phyloP scores from a whole-genome alignment of 495 filamentous ascomycete species.

The Podospora anserina region DNA sequence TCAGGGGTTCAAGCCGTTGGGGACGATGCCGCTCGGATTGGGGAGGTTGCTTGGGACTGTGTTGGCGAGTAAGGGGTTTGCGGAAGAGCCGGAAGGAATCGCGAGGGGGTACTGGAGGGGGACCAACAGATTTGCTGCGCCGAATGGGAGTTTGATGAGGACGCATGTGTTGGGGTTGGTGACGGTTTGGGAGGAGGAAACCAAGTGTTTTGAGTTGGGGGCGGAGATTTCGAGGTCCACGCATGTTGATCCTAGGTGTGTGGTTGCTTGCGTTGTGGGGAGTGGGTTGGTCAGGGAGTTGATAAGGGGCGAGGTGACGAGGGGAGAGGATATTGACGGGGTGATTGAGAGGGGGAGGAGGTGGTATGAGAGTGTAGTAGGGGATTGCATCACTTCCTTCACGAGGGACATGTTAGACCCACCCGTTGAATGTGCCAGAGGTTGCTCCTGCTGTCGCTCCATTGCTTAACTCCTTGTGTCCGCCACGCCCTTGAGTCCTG shows the following conservation, averaged over 20 bases:
- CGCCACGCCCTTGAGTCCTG: too few species aligned
- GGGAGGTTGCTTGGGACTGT: slow-evolving; percentile 39
- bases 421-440: too few species aligned
- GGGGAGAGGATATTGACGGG: slow-evolving; percentile 35
- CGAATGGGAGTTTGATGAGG: slow-evolving; percentile 50
- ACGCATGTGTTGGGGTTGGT: slow-evolving; percentile 46
- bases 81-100: slow-evolving; percentile 27
- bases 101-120: slow-evolving; percentile 39
- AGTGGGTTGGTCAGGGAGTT: slow-evolving; percentile 42
- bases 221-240: slow-evolving; percentile 35
- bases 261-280: slow-evolving; percentile 42
- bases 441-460: too few species aligned
- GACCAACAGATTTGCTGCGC: slow-evolving; percentile 32
- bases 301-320: slow-evolving; percentile 39
- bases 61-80: slow-evolving; percentile 30
- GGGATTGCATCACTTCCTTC: too few species aligned
- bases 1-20: slow-evolving; percentile 40
- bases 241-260: slow-evolving; percentile 48
- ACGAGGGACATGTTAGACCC: too few species aligned
- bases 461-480: too few species aligned
- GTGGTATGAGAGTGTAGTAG: slow-evolving; percentile 21
- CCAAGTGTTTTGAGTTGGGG: slow-evolving; percentile 34
- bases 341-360: slow-evolving; percentile 25
- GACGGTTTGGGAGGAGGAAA: slow-evolving; percentile 29
- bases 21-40: slow-evolving; percentile 42